phyloP scores from a whole-genome alignment of 1,284 basidiomycete species.

The Phenoliferia sp. region DNA sequence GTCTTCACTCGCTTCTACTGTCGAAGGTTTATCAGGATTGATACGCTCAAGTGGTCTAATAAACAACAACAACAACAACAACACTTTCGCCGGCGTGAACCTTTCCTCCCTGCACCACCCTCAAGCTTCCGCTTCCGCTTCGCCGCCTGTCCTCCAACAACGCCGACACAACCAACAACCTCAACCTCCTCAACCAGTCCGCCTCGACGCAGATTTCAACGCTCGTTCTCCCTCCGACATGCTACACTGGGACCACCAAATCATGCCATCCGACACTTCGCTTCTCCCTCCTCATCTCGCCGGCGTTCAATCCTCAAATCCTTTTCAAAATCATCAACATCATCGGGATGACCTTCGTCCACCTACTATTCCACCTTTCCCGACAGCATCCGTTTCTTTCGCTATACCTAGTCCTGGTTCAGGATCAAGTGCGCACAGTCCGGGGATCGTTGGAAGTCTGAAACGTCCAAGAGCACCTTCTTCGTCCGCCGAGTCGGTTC shows the following conservation, averaged over 20 bases:
- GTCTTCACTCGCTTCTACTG: neutral
- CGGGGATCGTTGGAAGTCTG: too few species aligned
- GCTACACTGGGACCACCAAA: constrained; percentile 5
- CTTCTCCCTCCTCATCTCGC: neutral
- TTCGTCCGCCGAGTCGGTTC: neutral
- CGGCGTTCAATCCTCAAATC: neutral
- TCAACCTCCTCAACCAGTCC: neutral
- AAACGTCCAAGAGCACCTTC: too few species aligned
- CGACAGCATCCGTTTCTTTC: neutral
- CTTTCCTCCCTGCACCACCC: neutral
- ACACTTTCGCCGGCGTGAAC: neutral
- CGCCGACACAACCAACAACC: neutral
- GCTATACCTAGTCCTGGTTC: neutral
- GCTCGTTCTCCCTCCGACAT: constrained; percentile 3
- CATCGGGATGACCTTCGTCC: neutral
- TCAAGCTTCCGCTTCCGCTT: neutral
- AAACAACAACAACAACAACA: neutral
- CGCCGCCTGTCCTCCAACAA: neutral
- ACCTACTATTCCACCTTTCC: constrained; percentile 5
- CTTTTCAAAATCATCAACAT: neutral
- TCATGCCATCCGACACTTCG: neutral
- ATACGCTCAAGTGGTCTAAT: neutral
- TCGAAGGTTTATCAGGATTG: neutral
- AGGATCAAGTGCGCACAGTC: neutral
- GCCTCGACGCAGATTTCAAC: constrained; percentile 9